Evolutionary conservation across 1,139 yeast species (phyloP).

Genomic region (Debaryomycetaceae sp.): DNA sequence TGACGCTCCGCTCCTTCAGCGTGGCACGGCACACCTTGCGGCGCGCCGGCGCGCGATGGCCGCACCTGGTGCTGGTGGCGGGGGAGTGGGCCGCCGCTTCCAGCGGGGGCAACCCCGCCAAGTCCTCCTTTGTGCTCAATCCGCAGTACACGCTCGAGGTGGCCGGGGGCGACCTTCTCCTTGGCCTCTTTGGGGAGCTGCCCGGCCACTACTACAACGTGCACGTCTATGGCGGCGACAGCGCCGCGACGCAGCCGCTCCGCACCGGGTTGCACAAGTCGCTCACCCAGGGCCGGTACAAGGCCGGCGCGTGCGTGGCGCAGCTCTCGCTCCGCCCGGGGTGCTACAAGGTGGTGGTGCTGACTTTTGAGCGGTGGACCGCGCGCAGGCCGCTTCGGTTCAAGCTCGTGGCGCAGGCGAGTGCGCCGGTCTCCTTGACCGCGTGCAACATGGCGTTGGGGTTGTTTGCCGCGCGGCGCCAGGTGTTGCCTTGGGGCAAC

Average conservation of each 20-base stretch:
- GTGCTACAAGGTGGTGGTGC: slow-evolving; percentile 29
- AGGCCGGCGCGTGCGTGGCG: slow-evolving; percentile 16
- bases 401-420: slow-evolving; percentile 12
- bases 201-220: slow-evolving; percentile 26
- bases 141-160: slow-evolving; percentile 53
- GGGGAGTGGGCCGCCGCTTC: slow-evolving; percentile 48
- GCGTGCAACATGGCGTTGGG: slow-evolving; percentile 31
- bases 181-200: slow-evolving; percentile 23
- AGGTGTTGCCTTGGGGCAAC: slow-evolving; percentile 32
- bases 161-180: slow-evolving; percentile 13
- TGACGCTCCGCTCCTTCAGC: slow-evolving; percentile 3
- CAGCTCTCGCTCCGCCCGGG: slow-evolving; percentile 31
- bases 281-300: slow-evolving; percentile 27
- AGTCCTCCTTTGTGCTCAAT: slow-evolving; percentile 48
- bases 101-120: slow-evolving; percentile 57
- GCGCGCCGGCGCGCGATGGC: slow-evolving; percentile 19
- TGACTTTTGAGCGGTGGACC: slow-evolving; percentile 29
- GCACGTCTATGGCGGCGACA: slow-evolving; percentile 33
- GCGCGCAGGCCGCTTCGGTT: slow-evolving; percentile 4
- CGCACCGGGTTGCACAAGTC: too few relatives aligned
- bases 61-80: slow-evolving; percentile 16
- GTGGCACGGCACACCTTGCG: slow-evolving; percentile 34
- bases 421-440: slow-evolving; percentile 12
- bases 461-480: slow-evolving; percentile 21
- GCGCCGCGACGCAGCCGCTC: slow-evolving; percentile 22